Evolutionary conservation across 345 rosid genomes (phyloP).

Genomic region (Linum lewisii): DNA sequence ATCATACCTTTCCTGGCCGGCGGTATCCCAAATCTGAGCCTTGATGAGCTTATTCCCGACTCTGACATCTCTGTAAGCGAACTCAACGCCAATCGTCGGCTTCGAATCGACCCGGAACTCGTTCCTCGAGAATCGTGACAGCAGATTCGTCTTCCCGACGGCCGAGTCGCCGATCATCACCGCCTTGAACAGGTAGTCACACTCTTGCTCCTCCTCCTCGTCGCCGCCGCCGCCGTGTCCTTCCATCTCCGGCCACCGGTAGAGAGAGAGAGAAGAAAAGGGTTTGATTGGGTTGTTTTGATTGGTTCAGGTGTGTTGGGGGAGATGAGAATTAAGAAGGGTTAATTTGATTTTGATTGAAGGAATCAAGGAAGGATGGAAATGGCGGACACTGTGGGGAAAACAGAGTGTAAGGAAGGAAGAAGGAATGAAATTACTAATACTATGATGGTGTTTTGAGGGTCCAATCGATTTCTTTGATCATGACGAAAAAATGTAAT

Average conservation of each 20-base stretch:
- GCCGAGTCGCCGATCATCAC: constrained; percentile 86
- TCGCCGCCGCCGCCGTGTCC: constrained; percentile 10
- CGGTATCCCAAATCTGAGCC: constrained; percentile 98
- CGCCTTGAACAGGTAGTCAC: constrained; percentile 64
- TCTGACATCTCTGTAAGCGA: constrained; percentile 62
- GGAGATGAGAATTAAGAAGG: no score
- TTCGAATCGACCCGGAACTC: constrained; percentile 67
- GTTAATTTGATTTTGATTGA: not conserved
- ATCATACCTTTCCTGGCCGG: constrained; percentile 81
- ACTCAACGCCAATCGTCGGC: constrained; percentile 85
- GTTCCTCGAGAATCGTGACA: constrained; percentile 62
- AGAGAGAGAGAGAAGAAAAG: not conserved
- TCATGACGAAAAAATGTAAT: no score
- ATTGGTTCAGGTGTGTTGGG: not conserved
- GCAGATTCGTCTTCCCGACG: constrained; percentile 69
- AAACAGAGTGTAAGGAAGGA: not conserved
- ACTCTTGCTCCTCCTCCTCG: constrained; percentile 14
- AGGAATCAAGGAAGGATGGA: not conserved
- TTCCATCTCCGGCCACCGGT: not conserved
- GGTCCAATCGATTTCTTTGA: no score
- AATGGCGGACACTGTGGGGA: not conserved
- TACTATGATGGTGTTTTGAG: no score
- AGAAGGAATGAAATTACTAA: not conserved
- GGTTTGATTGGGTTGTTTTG: not conserved
- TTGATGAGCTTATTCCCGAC: constrained; percentile 52